Conservation (phyloP, 2,329 filamentous ascomycete genomes). For the Cryphonectria japonica region DNA sequence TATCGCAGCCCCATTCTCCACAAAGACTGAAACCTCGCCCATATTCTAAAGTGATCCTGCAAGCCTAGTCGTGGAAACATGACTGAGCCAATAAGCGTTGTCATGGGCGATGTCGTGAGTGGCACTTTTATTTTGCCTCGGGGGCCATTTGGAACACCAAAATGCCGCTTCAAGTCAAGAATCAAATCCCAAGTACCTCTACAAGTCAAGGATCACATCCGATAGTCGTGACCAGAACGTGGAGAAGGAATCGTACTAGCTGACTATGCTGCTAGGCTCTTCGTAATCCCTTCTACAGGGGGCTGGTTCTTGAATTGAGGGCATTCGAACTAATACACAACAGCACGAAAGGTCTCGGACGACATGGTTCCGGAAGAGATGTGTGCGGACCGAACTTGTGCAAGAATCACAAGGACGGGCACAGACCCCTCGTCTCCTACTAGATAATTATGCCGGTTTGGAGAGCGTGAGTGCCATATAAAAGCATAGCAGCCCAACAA, state of each 20-base stretch:
- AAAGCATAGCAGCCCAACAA: not conserved
- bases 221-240: not conserved
- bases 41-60: not conserved
- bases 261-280: not conserved
- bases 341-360: not conserved
- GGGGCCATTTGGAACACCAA: not conserved
- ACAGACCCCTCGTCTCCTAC: not conserved
- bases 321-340: not conserved
- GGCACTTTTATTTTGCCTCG: not conserved
- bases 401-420: not conserved
- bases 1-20: not conserved
- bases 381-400: not conserved
- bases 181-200: not conserved
- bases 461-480: not conserved
- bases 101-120: not conserved
- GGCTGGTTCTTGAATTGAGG: not conserved
- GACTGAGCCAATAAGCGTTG: not conserved
- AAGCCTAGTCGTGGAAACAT: not conserved
- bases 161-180: not conserved
- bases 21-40: not conserved
- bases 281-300: not conserved
- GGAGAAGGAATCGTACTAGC: not conserved
- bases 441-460: not conserved
- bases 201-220: not conserved
- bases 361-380: not conserved